Base-by-base conservation (phyloP, 495 filamentous ascomycete genomes). In the Symbiotaphrina buchneri region DNA sequence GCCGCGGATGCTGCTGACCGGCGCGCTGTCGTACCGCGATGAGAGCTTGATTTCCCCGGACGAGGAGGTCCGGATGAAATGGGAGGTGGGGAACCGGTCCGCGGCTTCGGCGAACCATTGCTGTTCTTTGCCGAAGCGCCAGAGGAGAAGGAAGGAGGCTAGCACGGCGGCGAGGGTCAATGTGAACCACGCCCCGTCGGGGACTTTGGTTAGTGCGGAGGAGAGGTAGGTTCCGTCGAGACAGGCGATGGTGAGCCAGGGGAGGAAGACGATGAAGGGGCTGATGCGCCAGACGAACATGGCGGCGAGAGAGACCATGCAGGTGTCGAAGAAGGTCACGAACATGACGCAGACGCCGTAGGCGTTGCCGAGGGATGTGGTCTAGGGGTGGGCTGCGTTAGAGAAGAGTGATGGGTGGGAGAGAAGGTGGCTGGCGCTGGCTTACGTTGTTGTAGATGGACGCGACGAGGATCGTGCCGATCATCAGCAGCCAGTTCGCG, bases 101-200 rank as follows among this genome's bases (percentile, higher is more conserved):
- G 55, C 0, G 60, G 57, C 35, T 74, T 81, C 74, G 6, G 74
- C 61, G 6, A 41, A 50, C 74, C 74, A 81, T 44, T 81, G 74
- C 32, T 63, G 61, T 35, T 76, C 68, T 45, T 81, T 79, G 10
- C 74, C 74, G 33, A 63, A 79, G 11, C 74, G 62, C 74, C 74
- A 81, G 6, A 78, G 53, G 14, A 78, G 47, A 37, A 78, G 70
- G 16, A 79, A 36, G 20, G 46, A 52, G 0, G 66, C 54, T 0
- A 79, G 51, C 1, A 74, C 41, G 4, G 49, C 47, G 0, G 70
- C 58, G n/a, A 79, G 56, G 0, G 63, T 49, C 5, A 81, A 46
- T 0, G 74, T 79, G 36, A 81, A 75, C 74, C 74, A 81, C 7
- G 74, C 74, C 1, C 74, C 74, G 1, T 67, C 47, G 1, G 74